phyloP scores from a whole-genome alignment of 495 filamentous ascomycete species.

The Oidiodendron maius region DNA sequence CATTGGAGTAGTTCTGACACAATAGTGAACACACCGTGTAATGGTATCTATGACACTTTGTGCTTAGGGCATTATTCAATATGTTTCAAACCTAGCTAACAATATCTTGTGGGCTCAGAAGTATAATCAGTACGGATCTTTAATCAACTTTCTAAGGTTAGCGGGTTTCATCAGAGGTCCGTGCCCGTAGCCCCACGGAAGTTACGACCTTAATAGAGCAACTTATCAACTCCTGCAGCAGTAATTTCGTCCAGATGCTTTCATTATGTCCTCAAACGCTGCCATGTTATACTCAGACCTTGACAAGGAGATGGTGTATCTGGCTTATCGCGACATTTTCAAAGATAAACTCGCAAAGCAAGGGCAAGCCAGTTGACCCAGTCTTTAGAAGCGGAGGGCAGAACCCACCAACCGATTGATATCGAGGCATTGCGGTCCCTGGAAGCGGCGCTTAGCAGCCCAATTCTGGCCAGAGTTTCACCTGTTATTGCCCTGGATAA shows the following conservation, averaged over 20 bases:
- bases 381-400: slow-evolving; percentile 13
- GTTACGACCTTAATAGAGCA: slow-evolving; percentile 6
- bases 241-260: slow-evolving; percentile 10
- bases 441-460: slow-evolving; percentile 4
- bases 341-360: slow-evolving; percentile 26
- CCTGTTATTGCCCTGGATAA: background rate
- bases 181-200: no score
- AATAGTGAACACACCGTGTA: no score
- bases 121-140: no score
- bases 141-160: no score
- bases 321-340: slow-evolving; percentile 32
- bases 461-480: slow-evolving; percentile 3
- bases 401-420: slow-evolving; percentile 13
- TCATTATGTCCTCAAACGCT: slow-evolving; percentile 6
- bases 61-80: no score
- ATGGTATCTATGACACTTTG: no score
- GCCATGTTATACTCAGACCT: slow-evolving; percentile 14
- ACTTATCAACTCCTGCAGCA: background rate
- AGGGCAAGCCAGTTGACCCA: slow-evolving; percentile 16
- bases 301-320: slow-evolving; percentile 24
- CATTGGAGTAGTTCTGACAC: no score
- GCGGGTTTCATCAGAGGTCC: no score
- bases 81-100: no score
- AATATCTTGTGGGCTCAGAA: no score
- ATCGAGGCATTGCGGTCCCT: slow-evolving; percentile 8